Percentiles rank a stretch among this genome's conserved stretches.
phyloP scores from a whole-genome alignment of 2,329 filamentous ascomycete genomes.

The Botrytis cinerea region DNA sequence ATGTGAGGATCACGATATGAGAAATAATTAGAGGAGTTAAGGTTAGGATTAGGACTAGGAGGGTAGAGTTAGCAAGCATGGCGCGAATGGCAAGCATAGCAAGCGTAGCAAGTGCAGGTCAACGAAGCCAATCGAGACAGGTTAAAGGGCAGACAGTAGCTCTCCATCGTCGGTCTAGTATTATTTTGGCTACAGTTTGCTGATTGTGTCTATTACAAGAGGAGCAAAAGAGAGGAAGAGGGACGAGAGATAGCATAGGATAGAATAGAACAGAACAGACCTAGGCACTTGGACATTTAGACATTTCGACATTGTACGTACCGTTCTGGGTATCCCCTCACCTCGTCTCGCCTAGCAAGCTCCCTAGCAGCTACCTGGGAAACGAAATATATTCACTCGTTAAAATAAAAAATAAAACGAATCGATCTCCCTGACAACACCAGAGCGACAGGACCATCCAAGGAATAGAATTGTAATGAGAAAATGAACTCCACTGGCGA shows the following conservation, averaged over 20 bases:
- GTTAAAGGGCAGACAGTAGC: neutral
- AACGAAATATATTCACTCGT: constrained; percentile 9
- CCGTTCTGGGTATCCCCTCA: neutral
- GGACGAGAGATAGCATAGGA: neutral
- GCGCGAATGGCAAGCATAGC: neutral
- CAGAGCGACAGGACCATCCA: constrained; percentile 23
- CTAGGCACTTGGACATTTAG: neutral
- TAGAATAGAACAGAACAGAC: neutral
- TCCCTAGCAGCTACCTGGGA: neutral
- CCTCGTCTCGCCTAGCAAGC: neutral
- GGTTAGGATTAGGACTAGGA: constrained; percentile 2
- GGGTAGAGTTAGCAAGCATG: neutral
- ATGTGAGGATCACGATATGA: neutral
- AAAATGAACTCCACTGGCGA: constrained; percentile 25
- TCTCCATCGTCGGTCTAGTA: neutral
- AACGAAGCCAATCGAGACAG: neutral
- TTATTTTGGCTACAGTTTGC: neutral
- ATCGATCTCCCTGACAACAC: constrained; percentile 24
- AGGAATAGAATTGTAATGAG: constrained; percentile 22
- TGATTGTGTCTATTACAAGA: neutral
- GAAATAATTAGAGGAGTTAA: neutral
- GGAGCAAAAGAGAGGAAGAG: neutral
- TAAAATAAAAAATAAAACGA: too few relatives aligned
- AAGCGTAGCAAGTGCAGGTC: neutral
- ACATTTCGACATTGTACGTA: neutral